Conservation (phyloP, 1,284 basidiomycete species). For the Cutaneotrichosporon sp. region DNA sequence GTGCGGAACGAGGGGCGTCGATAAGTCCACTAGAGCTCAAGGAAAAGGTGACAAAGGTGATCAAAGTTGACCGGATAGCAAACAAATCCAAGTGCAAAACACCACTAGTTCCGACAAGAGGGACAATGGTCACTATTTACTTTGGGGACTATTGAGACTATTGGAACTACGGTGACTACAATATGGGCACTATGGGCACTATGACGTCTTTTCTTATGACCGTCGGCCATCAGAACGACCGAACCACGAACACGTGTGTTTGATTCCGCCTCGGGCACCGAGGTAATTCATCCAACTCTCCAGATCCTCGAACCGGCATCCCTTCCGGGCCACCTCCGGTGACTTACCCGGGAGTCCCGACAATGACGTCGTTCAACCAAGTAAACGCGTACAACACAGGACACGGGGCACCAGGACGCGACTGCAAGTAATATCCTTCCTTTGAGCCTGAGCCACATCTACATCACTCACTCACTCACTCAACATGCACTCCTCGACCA, state of each 20-base stretch:
- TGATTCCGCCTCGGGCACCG: background rate
- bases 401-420: background rate
- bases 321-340: background rate
- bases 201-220: background rate
- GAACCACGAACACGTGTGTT: background rate
- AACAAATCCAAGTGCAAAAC: background rate
- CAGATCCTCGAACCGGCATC: too few species aligned
- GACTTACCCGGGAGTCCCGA: too few species aligned
- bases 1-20: background rate
- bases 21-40: too few species aligned
- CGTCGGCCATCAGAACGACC: slow-evolving; percentile 10
- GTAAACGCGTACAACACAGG: background rate
- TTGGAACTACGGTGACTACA: too few species aligned
- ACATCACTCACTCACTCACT: slow-evolving; percentile 1
- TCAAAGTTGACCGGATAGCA: background rate
- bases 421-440: too few species aligned
- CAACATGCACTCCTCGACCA: slow-evolving; percentile 6
- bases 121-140: too few species aligned
- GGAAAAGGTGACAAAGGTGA: too few species aligned
- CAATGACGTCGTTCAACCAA: too few species aligned
- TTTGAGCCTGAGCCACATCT: too few species aligned
- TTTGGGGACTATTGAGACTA: too few species aligned
- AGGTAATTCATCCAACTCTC: background rate
- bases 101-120: too few species aligned
- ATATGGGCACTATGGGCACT: too few species aligned